Evolutionary conservation across 441 rosid species (phyloP), one percentile per base, ranked within the genome.

Genomic region (Arabidopsis hybrid): DNA sequence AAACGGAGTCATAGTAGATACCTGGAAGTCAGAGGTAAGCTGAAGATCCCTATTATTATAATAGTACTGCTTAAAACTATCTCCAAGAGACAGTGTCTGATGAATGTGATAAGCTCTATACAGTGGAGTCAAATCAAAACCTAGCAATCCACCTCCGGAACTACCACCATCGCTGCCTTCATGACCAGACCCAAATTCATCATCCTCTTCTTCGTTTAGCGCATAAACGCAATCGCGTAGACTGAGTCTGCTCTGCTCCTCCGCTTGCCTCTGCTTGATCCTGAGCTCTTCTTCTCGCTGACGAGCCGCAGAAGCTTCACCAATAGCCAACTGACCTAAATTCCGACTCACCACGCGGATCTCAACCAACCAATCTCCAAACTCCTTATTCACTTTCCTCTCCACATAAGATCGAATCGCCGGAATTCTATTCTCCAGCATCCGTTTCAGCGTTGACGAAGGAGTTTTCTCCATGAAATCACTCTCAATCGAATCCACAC

Each of bases 341-440:
- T 95, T 92, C 39, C 99, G 81, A 80, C 99, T 83, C 65, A 89
- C 97, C 2, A 88, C 97, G 9, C 99, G 97, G 84, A 95, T 92
- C 86, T 92, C 99, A n/a, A 95, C 99, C 29, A 95, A 83, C 99
- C 99, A 95, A 74, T 95, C 97, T 1, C 97, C 93, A 9, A 95
- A 88, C 67, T 92, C 97, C 80, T 89, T 91, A 67, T 83, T 91
- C 47, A 92, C 90, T 67, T 86, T 95, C 84, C 91, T 84, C 87
- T 95, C 95, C 60, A 91, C 90, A 69, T 84, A 82, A 51, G 86
- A 81, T 67, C 99, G 83, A 71, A 92, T 88, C 52, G 86, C 87
- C 17, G 99, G 97, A 38, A 91, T 95, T 83, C 85, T 88, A 71
- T 78, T 83, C 88, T 92, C 97, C 47, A 95, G 70, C 99, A 95